A percentile compares a stretch with the other conserved stretches of the same genome.
These are phyloP conservation scores for Paraphysoderma sedebokerense DNA, from an alignment of 371 early-diverging fungal species.

Conservation along the genomic window DNA sequence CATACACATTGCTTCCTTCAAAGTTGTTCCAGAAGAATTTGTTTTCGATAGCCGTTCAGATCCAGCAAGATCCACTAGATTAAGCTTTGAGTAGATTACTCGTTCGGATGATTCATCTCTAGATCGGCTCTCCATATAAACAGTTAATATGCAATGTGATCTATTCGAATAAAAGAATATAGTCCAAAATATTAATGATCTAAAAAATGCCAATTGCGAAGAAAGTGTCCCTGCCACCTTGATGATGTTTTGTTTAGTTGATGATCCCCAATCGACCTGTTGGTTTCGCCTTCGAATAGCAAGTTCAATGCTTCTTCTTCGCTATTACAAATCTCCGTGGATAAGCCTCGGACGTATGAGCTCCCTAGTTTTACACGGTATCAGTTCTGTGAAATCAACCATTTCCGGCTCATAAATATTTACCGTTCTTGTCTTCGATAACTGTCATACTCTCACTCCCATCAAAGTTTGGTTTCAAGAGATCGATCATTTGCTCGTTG, in stretches of 20 bases:
- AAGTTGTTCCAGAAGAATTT: conserved; percentile 21
- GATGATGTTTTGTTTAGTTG: conserved; percentile 27
- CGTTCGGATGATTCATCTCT: conserved; percentile 29
- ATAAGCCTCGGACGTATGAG: conserved; percentile 32
- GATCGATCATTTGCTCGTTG: conserved; percentile 43
- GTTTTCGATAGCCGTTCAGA: conserved; percentile 41
- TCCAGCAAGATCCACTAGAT: conserved; percentile 52
- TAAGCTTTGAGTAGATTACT: conserved; percentile 31
- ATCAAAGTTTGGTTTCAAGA: conserved; percentile 11
- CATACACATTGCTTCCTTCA: conserved; percentile 43
- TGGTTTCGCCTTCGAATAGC: conserved; percentile 37
- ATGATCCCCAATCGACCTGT: conserved; percentile 33
- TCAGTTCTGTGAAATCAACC: not conserved
- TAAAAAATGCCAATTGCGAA: not conserved
- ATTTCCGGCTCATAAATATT: conserved; percentile 9
- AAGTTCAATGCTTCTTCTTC: conserved; percentile 35
- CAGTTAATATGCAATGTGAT: conserved; percentile 43
- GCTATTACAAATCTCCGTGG: conserved; percentile 17
- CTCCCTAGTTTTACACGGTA: conserved; percentile 7
- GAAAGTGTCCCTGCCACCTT: conserved; percentile 20
- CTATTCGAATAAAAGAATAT: conserved; percentile 11
- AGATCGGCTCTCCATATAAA: conserved; percentile 29
- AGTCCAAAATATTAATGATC: not conserved
- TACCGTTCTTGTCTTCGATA: conserved; percentile 25
- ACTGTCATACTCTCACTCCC: conserved; percentile 13